A percentile compares a stretch with the other conserved stretches of the same genome.
phyloP scores from a whole-genome alignment of 176 grass and related monocot genomes.

The Chrysopogon serrulatus region DNA sequence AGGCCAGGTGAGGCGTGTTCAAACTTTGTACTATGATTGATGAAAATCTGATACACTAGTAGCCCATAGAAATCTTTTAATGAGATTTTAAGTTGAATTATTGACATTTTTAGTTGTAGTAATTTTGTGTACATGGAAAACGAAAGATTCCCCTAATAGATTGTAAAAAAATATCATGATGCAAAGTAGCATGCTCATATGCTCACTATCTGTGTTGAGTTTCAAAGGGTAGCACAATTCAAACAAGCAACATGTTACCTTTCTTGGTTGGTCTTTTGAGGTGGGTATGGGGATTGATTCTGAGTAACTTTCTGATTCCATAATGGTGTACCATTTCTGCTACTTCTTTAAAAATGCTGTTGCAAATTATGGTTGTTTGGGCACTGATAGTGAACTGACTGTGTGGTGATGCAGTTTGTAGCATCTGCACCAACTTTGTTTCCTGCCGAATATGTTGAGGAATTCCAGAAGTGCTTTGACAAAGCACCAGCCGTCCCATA shows the following conservation, averaged over 20 bases:
- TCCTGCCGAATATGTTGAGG: slow-evolving; percentile 91
- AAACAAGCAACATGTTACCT: neutral
- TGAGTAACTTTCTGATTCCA: neutral
- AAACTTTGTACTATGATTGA: neutral
- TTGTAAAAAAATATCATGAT: too few relatives aligned
- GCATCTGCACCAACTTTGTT: slow-evolving; percentile 92
- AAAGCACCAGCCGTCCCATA: slow-evolving; percentile 65
- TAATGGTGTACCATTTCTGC: neutral
- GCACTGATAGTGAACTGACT: slow-evolving; percentile 22
- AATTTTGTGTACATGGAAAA: neutral
- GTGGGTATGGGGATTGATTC: neutral
- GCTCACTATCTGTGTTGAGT: neutral
- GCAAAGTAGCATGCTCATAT: neutral
- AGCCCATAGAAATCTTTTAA: neutral
- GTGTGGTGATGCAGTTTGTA: slow-evolving; percentile 66
- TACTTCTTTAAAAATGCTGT: neutral
- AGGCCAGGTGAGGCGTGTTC: slow-evolving; percentile 63
- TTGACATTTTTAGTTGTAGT: neutral
- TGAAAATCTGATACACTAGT: neutral
- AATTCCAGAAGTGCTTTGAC: slow-evolving; percentile 98
- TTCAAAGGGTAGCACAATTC: neutral
- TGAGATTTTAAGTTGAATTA: neutral
- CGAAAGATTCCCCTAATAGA: neutral
- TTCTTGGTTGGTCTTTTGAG: neutral
- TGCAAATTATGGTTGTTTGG: neutral